Percentiles rank a stretch among this genome's conserved stretches.
phyloP scores from a whole-genome alignment of 2,329 filamentous ascomycete species.

The Penicillium rolfsii region DNA sequence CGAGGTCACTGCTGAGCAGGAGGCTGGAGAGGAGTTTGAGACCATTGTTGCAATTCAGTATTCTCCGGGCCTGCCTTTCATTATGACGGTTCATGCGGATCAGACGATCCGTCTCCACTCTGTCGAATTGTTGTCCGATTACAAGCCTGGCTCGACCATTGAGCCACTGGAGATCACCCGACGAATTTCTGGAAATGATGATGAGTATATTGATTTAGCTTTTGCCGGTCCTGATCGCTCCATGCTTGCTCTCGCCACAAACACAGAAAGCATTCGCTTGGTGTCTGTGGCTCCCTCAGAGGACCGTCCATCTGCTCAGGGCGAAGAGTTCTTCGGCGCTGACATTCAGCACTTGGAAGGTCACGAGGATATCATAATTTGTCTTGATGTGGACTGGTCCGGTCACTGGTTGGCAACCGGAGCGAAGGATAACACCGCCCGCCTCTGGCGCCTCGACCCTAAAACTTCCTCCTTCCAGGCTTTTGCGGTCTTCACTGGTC shows the following conservation, averaged over 20 bases:
- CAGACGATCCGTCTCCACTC: slow-evolving; percentile 82
- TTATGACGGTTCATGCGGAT: slow-evolving; percentile 84
- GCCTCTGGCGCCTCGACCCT: slow-evolving; percentile 84
- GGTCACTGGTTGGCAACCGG: slow-evolving; percentile 96
- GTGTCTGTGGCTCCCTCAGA: slow-evolving; percentile 65
- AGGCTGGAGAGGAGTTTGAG: slow-evolving; percentile 61
- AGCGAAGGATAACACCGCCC: slow-evolving; percentile 93
- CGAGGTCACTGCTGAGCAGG: slow-evolving; percentile 78
- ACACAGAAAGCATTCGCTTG: slow-evolving; percentile 88
- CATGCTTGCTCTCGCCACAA: slow-evolving; percentile 86
- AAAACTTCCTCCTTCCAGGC: slow-evolving; percentile 75
- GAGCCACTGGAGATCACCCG: slow-evolving; percentile 65
- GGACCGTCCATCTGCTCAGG: slow-evolving; percentile 37
- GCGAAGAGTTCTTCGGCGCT: slow-evolving; percentile 75
- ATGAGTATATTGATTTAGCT: slow-evolving; percentile 93
- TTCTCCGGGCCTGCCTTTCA: slow-evolving; percentile 65
- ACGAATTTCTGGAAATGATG: slow-evolving; percentile 92
- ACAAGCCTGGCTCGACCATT: slow-evolving; percentile 52
- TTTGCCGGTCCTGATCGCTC: slow-evolving; percentile 81
- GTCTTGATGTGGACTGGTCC: slow-evolving; percentile 92
- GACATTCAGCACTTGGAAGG: slow-evolving; percentile 85
- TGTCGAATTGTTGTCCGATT: slow-evolving; percentile 41
- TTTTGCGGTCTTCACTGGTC: slow-evolving; percentile 81
- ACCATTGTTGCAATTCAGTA: slow-evolving; percentile 74
- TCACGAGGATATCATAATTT: slow-evolving; percentile 94